Conservation (phyloP, 768 basidiomycete genomes). For the Suillus placidus region DNA sequence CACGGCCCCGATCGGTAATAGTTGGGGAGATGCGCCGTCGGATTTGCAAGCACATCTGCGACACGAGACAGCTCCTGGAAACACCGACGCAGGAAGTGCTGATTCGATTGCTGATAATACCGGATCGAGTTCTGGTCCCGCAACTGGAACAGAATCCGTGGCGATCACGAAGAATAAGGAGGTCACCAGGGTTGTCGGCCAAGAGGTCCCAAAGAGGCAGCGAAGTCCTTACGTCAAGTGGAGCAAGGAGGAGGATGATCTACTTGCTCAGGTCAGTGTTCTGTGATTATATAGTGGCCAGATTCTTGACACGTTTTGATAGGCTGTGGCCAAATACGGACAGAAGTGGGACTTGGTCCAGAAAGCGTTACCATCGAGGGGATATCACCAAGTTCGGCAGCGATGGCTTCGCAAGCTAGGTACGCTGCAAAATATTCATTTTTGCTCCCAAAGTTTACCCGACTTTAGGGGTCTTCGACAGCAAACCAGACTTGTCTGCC, state of each 20-base stretch:
- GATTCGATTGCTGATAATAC: conserved; percentile 8
- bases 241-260: conserved; percentile 46
- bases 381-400: conserved; percentile 47
- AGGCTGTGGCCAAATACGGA: conserved; percentile 44
- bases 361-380: conserved; percentile 42
- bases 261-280: conserved; percentile 38
- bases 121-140: not conserved
- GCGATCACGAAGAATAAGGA: conserved; percentile 23
- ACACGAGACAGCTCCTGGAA: conserved; percentile 15
- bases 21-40: conserved; percentile 12
- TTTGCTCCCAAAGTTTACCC: not conserved
- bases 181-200: conserved; percentile 31
- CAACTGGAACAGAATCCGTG: not conserved
- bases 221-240: conserved; percentile 46
- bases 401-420: conserved; percentile 46
- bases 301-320: conserved; percentile 7
- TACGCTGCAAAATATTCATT: conserved; percentile 15
- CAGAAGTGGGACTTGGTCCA: conserved; percentile 45
- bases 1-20: conserved; percentile 8
- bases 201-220: conserved; percentile 36
- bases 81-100: not conserved
- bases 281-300: not conserved
- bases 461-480: conserved; percentile 37
- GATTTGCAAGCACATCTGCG: conserved; percentile 5
- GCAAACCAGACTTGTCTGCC: conserved; percentile 37